Conservation (phyloP, 1,139 yeast genomes). For the Pichia terricola region DNA sequence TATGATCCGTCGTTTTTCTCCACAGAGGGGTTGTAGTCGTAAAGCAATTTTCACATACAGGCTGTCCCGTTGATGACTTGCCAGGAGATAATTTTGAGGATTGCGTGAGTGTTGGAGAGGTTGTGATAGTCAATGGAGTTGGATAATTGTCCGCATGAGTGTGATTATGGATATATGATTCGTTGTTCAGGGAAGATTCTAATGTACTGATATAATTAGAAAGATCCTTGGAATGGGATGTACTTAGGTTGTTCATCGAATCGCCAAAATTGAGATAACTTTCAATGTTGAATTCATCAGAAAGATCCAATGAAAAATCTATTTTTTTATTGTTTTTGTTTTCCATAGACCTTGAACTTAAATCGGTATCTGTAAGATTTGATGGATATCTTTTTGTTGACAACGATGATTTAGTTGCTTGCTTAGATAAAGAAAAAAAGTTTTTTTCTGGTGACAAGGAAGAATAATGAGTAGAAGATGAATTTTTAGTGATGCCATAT, state of each 20-base stretch:
- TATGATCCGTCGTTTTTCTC: constrained; percentile 45
- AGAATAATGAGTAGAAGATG: not conserved
- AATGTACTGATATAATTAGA: constrained; percentile 24
- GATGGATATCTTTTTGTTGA: constrained; percentile 5
- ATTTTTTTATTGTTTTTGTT: constrained; percentile 1
- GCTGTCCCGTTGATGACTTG: constrained; percentile 13
- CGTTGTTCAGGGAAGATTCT: constrained; percentile 21
- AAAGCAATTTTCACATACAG: constrained; percentile 42
- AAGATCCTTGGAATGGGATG: constrained; percentile 15
- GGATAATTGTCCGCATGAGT: constrained; percentile 5
- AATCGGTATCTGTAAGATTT: not conserved
- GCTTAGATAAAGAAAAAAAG: not conserved
- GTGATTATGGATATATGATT: not conserved
- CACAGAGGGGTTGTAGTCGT: constrained; percentile 51
- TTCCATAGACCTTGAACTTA: not conserved
- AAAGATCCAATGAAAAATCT: constrained; percentile 1
- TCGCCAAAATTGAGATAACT: constrained; percentile 23
- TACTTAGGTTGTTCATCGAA: constrained; percentile 2
- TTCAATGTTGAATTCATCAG: constrained; percentile 23
- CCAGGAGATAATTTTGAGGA: not conserved
- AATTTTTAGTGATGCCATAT: constrained; percentile 15
- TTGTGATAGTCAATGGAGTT: constrained; percentile 11
- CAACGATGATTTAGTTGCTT: no score
- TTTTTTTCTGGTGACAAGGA: not conserved
- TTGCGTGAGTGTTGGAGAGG: constrained; percentile 13